phyloP scores from a whole-genome alignment of 805 yeast species.

The Lipomyces lipofer region DNA sequence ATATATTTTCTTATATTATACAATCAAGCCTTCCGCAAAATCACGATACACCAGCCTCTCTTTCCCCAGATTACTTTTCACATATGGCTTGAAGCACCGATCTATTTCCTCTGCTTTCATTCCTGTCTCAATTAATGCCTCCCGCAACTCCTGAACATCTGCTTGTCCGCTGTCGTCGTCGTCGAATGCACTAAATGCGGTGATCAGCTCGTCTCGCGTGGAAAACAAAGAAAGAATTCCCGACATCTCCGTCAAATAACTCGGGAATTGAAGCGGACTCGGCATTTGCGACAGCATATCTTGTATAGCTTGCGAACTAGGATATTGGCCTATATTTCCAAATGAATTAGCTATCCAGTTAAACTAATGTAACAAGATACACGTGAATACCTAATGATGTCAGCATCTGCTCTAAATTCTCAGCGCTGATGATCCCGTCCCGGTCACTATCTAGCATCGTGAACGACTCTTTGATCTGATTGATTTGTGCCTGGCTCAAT shows the following conservation, averaged over 20 bases:
- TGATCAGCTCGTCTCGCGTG: conserved; percentile 52
- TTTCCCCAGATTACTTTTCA: conserved; percentile 57
- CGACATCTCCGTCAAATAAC: conserved; percentile 64
- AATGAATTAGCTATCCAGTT: background rate
- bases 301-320: conserved; percentile 46
- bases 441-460: conserved; percentile 78
- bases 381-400: conserved; percentile 48
- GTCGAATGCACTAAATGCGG: conserved; percentile 61
- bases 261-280: conserved; percentile 58
- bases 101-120: conserved; percentile 49
- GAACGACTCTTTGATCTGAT: conserved; percentile 71
- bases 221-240: conserved; percentile 53
- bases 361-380: background rate
- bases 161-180: conserved; percentile 45
- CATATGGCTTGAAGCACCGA: conserved; percentile 55
- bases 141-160: conserved; percentile 51
- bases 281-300: conserved; percentile 51
- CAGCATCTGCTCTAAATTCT: conserved; percentile 50
- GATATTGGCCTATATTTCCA: conserved; percentile 41
- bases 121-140: conserved; percentile 50
- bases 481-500: conserved; percentile 61
- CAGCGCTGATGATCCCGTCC: conserved; percentile 51
- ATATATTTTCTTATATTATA: conserved; percentile 10
- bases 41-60: conserved; percentile 59
- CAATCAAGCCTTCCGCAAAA: conserved; percentile 56